phyloP scores from a whole-genome alignment of 257 asterid species.

The Nicotiana paniculata region DNA sequence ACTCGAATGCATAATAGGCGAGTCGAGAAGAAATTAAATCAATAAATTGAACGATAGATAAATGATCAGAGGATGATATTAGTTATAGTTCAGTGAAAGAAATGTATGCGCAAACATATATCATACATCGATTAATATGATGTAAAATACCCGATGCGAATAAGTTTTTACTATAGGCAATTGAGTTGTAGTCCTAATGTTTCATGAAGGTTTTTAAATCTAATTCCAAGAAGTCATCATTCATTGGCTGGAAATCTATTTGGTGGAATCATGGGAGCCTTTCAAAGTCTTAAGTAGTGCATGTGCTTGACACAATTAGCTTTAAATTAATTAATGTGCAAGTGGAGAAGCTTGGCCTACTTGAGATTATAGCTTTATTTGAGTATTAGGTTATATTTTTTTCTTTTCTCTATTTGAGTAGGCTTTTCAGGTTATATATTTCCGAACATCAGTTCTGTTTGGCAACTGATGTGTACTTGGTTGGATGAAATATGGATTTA shows the following conservation, averaged over 20 bases:
- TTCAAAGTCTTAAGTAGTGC: background rate
- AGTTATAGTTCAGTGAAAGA: too few species aligned
- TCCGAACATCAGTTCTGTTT: background rate
- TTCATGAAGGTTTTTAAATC: background rate
- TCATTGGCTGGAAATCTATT: background rate
- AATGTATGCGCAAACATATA: too few species aligned
- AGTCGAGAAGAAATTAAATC: too few species aligned
- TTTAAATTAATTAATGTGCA: background rate
- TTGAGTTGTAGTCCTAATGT: background rate
- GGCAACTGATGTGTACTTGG: too few species aligned
- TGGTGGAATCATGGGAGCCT: background rate
- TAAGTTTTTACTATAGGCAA: too few species aligned
- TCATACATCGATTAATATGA: too few species aligned
- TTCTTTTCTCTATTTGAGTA: background rate
- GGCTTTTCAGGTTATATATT: background rate
- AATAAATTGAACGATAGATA: too few species aligned
- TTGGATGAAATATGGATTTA: background rate
- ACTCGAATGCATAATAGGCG: too few species aligned
- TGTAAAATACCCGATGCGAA: too few species aligned
- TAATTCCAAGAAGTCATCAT: background rate
- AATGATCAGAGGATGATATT: too few species aligned
- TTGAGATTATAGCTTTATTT: background rate
- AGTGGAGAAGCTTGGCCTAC: constrained; percentile 1
- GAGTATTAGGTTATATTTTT: background rate
- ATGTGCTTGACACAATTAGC: constrained; percentile 6